Percentiles rank a stretch among this genome's conserved stretches.
These are phyloP conservation scores for Mycena albidolilacea DNA, from an alignment of 768 basidiomycete species.

Conservation along the genomic window DNA sequence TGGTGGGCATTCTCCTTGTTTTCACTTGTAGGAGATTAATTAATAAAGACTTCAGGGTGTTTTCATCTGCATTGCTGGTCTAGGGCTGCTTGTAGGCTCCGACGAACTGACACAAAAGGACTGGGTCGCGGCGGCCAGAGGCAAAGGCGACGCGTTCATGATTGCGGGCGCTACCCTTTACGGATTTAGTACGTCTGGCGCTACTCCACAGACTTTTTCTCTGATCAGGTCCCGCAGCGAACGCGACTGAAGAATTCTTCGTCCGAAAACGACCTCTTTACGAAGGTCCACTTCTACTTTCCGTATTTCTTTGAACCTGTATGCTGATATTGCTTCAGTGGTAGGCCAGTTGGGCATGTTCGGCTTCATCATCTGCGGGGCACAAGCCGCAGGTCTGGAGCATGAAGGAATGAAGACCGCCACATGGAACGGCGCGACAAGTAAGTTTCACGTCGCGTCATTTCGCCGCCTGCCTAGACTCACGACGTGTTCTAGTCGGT, in stretches of 20 bases:
- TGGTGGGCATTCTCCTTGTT: conserved; percentile 61
- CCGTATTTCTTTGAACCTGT: neutral
- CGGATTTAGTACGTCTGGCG: conserved; percentile 77
- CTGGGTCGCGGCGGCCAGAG: conserved; percentile 73
- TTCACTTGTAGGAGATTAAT: neutral
- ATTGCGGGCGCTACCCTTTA: conserved; percentile 89
- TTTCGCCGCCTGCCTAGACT: conserved; percentile 10
- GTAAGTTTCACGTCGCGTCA: conserved; percentile 56
- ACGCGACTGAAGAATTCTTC: conserved; percentile 91
- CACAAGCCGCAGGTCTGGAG: conserved; percentile 84
- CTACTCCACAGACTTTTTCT: neutral
- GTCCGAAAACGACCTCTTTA: conserved; percentile 86
- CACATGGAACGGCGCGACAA: conserved; percentile 80
- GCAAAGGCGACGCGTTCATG: conserved; percentile 91
- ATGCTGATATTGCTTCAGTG: conserved; percentile 48
- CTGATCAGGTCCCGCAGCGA: conserved; percentile 62
- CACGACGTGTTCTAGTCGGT: conserved; percentile 53
- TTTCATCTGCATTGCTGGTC: conserved; percentile 78
- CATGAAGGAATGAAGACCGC: conserved; percentile 74
- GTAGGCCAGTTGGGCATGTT: conserved; percentile 91
- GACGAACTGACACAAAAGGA: conserved; percentile 86
- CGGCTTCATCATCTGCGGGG: conserved; percentile 84
- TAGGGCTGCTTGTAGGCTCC: conserved; percentile 85
- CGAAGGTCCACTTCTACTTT: conserved; percentile 58
- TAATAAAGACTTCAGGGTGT: conserved; percentile 66